Evolutionary conservation across 106 monocot genomes (phyloP).

Genomic region (Phalaenopsis equestris): DNA sequence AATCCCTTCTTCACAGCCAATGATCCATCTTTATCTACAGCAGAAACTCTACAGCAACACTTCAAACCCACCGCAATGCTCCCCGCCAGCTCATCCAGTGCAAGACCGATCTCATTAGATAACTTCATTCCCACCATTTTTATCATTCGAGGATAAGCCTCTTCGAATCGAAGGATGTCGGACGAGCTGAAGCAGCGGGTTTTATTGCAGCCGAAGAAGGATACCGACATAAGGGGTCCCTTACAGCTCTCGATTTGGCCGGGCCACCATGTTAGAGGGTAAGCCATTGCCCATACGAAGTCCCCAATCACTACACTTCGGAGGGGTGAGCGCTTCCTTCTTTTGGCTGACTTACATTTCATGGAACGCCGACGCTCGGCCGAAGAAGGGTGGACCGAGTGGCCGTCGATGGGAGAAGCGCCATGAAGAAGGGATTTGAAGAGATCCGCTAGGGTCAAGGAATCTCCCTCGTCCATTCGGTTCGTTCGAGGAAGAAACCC

Average conservation of each 20-base stretch:
- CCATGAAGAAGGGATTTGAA: neutral
- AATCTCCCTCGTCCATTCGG: neutral
- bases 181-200: neutral
- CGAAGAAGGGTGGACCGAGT: neutral
- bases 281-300: neutral
- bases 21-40: neutral
- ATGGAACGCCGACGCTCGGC: neutral
- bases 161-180: neutral
- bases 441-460: neutral
- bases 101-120: neutral
- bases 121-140: neutral
- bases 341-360: neutral
- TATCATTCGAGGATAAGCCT: neutral
- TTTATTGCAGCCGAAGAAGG: neutral
- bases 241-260: neutral
- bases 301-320: neutral
- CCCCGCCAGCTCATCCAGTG: constrained; percentile 14
- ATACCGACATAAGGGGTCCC: neutral
- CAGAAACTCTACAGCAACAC: constrained; percentile 13
- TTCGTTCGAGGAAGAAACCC: neutral
- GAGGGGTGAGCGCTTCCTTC: neutral
- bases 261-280: neutral
- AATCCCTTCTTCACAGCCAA: constrained; percentile 9
- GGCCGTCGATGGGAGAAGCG: neutral
- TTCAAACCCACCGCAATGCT: constrained; percentile 9